A percentile compares a stretch with the other conserved stretches of the same genome.
phyloP scores from a whole-genome alignment of 768 basidiomycete genomes.

The Rhodotorula taiwanensis region DNA sequence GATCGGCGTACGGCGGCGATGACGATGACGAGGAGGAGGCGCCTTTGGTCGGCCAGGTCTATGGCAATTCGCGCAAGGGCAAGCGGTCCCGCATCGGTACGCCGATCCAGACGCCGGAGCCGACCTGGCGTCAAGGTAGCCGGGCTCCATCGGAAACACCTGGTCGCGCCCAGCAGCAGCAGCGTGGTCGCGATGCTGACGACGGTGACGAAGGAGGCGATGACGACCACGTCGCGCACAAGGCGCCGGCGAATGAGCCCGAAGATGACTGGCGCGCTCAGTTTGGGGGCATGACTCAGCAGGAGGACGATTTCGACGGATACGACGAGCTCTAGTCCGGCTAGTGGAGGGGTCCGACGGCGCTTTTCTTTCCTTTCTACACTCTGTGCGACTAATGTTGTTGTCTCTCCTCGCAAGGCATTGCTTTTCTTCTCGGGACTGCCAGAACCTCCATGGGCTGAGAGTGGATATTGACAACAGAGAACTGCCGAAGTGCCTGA shows the following conservation, averaged over 20 bases:
- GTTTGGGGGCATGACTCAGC: conserved; percentile 1
- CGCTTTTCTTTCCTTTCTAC: no score
- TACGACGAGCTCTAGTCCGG: conserved; percentile 30
- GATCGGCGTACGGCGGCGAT: conserved; percentile 14
- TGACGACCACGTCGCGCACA: conserved; percentile 47
- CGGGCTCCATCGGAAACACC: conserved; percentile 20
- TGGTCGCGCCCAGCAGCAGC: not conserved
- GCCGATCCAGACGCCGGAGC: conserved; percentile 25
- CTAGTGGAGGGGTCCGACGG: not conserved
- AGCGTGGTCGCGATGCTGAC: conserved; percentile 14
- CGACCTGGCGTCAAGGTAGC: conserved; percentile 21
- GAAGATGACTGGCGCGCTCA: conserved; percentile 50
- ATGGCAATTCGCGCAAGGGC: conserved; percentile 5
- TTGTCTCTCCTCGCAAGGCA: no score
- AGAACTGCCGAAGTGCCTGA: no score
- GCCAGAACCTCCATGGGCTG: no score
- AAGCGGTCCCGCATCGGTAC: not conserved
- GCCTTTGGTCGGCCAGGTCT: conserved; percentile 18
- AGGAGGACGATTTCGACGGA: conserved; percentile 50
- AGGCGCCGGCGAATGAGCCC: conserved; percentile 44
- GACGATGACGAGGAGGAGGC: conserved; percentile 18
- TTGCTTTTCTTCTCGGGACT: no score
- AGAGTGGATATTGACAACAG: no score
- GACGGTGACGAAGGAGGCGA: conserved; percentile 46
- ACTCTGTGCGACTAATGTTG: no score